phyloP scores from a whole-genome alignment of 2,329 filamentous ascomycete species.

The Cordyceps fumosorosea region DNA sequence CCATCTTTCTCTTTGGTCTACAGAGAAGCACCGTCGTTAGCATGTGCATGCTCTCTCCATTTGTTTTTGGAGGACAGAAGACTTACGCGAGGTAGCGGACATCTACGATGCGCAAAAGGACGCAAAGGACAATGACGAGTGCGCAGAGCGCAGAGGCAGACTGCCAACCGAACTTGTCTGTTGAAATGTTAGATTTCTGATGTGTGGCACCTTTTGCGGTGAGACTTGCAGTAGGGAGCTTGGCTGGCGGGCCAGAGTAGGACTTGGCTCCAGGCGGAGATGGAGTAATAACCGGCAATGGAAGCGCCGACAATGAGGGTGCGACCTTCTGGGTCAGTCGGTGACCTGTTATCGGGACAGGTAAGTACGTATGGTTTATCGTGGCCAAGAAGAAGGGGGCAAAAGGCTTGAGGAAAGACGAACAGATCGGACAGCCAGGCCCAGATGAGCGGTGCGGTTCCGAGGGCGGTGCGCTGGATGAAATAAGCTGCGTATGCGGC shows the following conservation, averaged over 20 bases:
- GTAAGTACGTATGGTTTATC: background rate
- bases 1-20: slow-evolving; percentile 12
- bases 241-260: slow-evolving; percentile 45
- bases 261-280: slow-evolving; percentile 45
- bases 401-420: slow-evolving; percentile 6
- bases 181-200: background rate
- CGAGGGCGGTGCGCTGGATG: slow-evolving; percentile 40
- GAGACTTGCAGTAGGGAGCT: slow-evolving; percentile 39
- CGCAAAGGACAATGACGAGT: slow-evolving; percentile 39
- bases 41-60: background rate
- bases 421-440: slow-evolving; percentile 44
- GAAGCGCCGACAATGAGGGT: slow-evolving; percentile 40
- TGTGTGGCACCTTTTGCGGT: background rate
- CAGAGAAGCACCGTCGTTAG: background rate
- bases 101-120: slow-evolving; percentile 36
- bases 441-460: slow-evolving; percentile 45
- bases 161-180: slow-evolving; percentile 42
- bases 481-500: slow-evolving; percentile 47
- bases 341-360: background rate
- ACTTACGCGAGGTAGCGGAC: slow-evolving; percentile 18
- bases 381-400: accelerated
- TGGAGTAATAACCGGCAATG: slow-evolving; percentile 43
- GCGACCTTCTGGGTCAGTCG: slow-evolving; percentile 9
- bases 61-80: background rate
- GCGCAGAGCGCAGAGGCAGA: slow-evolving; percentile 37